These are phyloP conservation scores for Leccinum rimulosum DNA, from an alignment of 768 basidiomycete species.

Conservation along the genomic window DNA sequence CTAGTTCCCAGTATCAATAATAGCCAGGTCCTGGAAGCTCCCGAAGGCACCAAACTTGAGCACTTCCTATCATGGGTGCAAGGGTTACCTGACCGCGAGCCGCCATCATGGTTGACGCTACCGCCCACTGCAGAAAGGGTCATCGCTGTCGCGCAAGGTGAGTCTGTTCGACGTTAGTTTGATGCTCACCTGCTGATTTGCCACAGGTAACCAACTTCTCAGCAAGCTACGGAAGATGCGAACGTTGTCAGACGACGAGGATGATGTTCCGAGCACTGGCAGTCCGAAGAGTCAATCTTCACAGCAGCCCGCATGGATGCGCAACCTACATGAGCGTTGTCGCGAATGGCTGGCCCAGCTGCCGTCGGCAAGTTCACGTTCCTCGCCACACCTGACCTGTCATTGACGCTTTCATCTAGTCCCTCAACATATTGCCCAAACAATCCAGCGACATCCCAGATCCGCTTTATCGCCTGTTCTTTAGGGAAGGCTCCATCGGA, in stretches of 20 bases:
- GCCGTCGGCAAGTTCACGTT: conserved; percentile 56
- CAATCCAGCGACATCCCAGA: conserved; percentile 72
- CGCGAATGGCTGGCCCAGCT: conserved; percentile 78
- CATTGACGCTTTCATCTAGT: conserved; percentile 37
- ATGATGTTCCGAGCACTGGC: conserved; percentile 51
- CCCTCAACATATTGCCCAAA: conserved; percentile 61
- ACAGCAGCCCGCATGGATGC: conserved; percentile 95
- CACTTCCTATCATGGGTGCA: conserved; percentile 92
- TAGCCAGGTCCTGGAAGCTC: conserved; percentile 60
- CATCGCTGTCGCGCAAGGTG: conserved; percentile 90
- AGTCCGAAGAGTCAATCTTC: conserved; percentile 63
- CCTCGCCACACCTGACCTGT: not conserved
- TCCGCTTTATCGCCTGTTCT: conserved; percentile 86
- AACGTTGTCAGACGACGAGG: conserved; percentile 82
- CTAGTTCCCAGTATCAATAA: conserved; percentile 68
- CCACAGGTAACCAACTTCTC: conserved; percentile 73
- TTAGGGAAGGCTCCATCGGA: conserved; percentile 82
- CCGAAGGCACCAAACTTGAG: conserved; percentile 90
- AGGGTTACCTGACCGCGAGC: conserved; percentile 86
- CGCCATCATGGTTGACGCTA: conserved; percentile 91
- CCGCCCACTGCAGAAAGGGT: conserved; percentile 91
- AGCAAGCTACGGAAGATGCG: conserved; percentile 92
- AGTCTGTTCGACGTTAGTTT: conserved; percentile 10
- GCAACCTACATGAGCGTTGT: conserved; percentile 74
- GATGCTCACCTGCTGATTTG: conserved; percentile 5